A percentile compares a stretch with the other conserved stretches of the same genome.
Evolutionary conservation across 2,329 filamentous ascomycete species (phyloP).

Genomic region (Tolypocladium ovalisporum): DNA sequence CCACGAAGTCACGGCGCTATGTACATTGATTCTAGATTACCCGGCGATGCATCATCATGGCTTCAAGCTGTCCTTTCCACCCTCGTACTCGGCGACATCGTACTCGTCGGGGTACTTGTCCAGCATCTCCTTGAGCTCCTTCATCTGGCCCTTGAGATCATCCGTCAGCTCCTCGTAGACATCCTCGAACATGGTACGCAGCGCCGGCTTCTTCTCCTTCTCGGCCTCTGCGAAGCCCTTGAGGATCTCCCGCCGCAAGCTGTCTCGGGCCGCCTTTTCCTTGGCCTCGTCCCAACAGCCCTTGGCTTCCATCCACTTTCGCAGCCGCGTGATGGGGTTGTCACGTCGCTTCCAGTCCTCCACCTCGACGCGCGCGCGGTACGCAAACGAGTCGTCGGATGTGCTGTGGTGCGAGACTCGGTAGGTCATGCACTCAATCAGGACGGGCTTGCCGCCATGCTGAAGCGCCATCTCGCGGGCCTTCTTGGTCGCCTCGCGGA

Average conservation of each 20-base stretch:
- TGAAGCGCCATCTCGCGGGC: conserved; percentile 70
- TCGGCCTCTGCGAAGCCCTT: conserved; percentile 78
- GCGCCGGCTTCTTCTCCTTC: conserved; percentile 65
- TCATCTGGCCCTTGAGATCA: conserved; percentile 62
- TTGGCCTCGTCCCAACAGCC: conserved; percentile 75
- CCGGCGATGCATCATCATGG: conserved; percentile 3
- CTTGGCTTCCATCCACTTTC: conserved; percentile 83
- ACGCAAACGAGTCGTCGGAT: conserved; percentile 92
- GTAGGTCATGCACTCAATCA: conserved; percentile 96
- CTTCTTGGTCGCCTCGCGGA: conserved; percentile 66
- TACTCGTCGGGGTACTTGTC: conserved; percentile 89
- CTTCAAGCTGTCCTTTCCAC: conserved; percentile 54
- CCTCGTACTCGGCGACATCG: conserved; percentile 67
- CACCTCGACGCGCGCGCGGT: conserved; percentile 85
- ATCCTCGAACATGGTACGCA: conserved; percentile 70
- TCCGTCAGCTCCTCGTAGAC: conserved; percentile 82
- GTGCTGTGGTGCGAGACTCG: conserved; percentile 97
- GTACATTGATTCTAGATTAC: not conserved
- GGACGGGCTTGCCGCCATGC: conserved; percentile 68
- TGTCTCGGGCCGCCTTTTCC: conserved; percentile 61
- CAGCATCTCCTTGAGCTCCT: conserved; percentile 62
- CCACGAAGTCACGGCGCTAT: not conserved
- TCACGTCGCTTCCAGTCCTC: conserved; percentile 90
- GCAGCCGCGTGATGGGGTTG: conserved; percentile 73
- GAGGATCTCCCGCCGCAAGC: conserved; percentile 63